phyloP scores from a whole-genome alignment of 2,329 filamentous ascomycete species.

The Clarireedia sp. region DNA sequence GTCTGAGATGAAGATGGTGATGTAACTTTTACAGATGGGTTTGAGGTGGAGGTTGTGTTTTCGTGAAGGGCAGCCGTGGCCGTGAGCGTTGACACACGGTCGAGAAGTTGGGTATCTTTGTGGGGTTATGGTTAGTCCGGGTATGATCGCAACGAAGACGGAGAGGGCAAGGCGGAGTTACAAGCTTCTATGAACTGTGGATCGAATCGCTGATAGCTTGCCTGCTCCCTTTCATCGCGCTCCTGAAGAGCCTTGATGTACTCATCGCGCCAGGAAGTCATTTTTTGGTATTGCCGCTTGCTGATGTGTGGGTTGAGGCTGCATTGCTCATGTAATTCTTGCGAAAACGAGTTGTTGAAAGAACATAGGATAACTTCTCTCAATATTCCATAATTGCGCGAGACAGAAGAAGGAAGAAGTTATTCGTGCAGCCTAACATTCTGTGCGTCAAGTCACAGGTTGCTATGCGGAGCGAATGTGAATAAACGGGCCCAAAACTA shows the following conservation, averaged over 20 bases:
- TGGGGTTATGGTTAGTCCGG: constrained; percentile 9
- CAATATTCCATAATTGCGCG: neutral
- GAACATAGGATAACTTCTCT: neutral
- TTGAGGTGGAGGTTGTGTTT: constrained; percentile 16
- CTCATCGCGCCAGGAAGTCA: constrained; percentile 61
- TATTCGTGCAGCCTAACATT: neutral
- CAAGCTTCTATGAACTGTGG: constrained; percentile 70
- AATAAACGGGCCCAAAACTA: neutral
- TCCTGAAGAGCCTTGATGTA: constrained; percentile 69
- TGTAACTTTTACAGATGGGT: constrained; percentile 18
- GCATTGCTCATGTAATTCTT: constrained; percentile 6
- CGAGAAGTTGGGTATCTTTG: constrained; percentile 56
- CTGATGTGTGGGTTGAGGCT: constrained; percentile 2
- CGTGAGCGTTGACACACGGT: constrained; percentile 57
- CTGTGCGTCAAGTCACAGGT: neutral
- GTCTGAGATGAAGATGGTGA: constrained; percentile 28
- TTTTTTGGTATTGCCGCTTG: constrained; percentile 13
- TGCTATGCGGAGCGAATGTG: neutral
- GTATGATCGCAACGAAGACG: neutral
- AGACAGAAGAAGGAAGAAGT: neutral
- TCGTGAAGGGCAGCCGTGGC: constrained; percentile 42
- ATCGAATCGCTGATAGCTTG: constrained; percentile 49
- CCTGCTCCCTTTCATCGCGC: constrained; percentile 60
- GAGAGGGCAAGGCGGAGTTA: constrained; percentile 34
- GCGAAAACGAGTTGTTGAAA: neutral